Conservation (phyloP, 2,329 filamentous ascomycete species). For the Neonectria neomacrospora region DNA sequence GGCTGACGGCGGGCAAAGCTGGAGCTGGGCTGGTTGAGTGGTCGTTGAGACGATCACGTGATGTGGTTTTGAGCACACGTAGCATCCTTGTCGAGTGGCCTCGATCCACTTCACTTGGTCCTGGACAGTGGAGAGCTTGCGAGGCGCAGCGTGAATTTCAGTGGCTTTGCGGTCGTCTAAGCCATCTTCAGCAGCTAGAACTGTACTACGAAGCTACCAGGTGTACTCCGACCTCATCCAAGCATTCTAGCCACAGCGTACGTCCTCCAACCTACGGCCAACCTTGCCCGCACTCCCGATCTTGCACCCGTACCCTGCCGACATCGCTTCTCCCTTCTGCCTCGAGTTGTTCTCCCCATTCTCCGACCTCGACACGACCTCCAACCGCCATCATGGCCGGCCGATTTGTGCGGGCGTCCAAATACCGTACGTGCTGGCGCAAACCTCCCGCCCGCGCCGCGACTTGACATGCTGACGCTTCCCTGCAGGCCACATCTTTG, state of each 20-base stretch:
- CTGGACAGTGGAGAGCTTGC: constrained; percentile 32
- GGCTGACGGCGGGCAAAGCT: not conserved
- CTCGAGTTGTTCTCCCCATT: constrained; percentile 15
- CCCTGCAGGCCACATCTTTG: constrained; percentile 91
- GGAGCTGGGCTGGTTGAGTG: not conserved
- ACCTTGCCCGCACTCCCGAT: constrained; percentile 32
- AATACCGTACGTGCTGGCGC: constrained; percentile 68
- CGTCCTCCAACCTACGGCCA: constrained; percentile 38
- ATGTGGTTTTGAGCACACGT: constrained; percentile 22
- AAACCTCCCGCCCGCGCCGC: constrained; percentile 41
- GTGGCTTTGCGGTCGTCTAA: constrained; percentile 34
- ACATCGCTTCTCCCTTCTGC: constrained; percentile 8
- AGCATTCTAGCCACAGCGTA: constrained; percentile 26
- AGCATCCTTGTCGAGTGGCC: constrained; percentile 21
- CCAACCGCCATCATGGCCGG: constrained; percentile 62
- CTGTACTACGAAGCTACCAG: constrained; percentile 18
- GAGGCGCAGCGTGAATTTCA: constrained; percentile 42
- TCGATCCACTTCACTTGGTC: constrained; percentile 31
- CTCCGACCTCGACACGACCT: constrained; percentile 26
- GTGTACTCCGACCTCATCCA: constrained; percentile 15
- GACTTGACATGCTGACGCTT: constrained; percentile 43
- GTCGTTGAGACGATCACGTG: constrained; percentile 32
- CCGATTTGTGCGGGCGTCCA: constrained; percentile 75
- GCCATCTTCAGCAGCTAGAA: constrained; percentile 14
- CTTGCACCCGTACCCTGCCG: constrained; percentile 22